Evolutionary conservation across 2,329 filamentous ascomycete genomes (phyloP).

Genomic region (Fusarium brachygibbosum): DNA sequence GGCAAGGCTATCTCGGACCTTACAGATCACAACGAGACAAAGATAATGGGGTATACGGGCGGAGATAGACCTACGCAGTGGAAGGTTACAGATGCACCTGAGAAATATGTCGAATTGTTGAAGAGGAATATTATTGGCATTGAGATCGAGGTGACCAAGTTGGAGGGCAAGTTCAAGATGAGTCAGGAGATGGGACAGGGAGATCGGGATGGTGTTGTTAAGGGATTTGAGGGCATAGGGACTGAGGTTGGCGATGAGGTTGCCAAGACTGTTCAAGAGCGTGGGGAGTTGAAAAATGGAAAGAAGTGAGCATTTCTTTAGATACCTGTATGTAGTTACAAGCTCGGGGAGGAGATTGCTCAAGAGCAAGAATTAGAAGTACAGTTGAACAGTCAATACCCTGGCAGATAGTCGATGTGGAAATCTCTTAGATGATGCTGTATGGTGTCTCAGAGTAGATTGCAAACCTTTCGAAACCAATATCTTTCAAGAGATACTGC

Average conservation of each 20-base stretch:
- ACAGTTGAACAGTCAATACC: rapidly evolving
- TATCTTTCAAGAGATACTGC: too few species aligned
- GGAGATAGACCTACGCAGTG: conserved; percentile 57
- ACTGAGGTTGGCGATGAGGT: conserved; percentile 50
- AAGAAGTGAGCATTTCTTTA: neutral
- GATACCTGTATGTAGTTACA: too few species aligned
- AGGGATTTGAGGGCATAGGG: conserved; percentile 62
- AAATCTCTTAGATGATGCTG: too few species aligned
- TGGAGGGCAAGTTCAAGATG: conserved; percentile 76
- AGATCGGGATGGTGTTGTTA: conserved; percentile 68
- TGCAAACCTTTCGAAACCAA: too few species aligned
- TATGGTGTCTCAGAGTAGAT: too few species aligned
- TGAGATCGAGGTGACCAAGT: conserved; percentile 66
- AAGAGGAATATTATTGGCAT: conserved; percentile 72
- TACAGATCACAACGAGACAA: conserved; percentile 62
- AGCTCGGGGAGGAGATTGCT: too few species aligned
- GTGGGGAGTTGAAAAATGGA: conserved; percentile 23
- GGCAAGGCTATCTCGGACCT: conserved; percentile 65
- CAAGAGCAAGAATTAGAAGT: neutral
- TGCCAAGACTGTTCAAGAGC: conserved; percentile 48
- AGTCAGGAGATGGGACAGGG: conserved; percentile 68
- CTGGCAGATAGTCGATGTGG: neutral
- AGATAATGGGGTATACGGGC: conserved; percentile 67
- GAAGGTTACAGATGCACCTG: conserved; percentile 69
- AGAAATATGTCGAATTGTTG: conserved; percentile 66